phyloP scores from a whole-genome alignment of 768 basidiomycete species.

The Boletus huronensis region DNA sequence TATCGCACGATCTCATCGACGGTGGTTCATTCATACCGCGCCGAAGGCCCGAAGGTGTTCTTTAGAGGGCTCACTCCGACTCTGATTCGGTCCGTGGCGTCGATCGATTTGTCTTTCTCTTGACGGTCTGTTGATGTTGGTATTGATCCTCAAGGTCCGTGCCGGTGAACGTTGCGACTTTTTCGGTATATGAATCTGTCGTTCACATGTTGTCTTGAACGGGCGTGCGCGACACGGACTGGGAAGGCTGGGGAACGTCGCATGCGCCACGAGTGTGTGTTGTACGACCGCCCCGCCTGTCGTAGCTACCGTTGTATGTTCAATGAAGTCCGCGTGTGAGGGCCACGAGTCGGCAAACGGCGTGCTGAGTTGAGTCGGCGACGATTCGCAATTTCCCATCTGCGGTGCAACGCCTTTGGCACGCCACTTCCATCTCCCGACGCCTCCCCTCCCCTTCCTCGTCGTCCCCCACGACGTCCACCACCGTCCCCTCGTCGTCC shows the following conservation, averaged over 20 bases:
- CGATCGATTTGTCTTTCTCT: neutral
- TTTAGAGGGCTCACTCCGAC: slow-evolving; percentile 78
- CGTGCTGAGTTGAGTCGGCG: slow-evolving; percentile 32
- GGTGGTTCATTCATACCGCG: slow-evolving; percentile 53
- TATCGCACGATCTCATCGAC: slow-evolving; percentile 60
- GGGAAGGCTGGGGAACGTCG: neutral
- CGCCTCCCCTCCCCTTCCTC: neutral
- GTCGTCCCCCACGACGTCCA: neutral
- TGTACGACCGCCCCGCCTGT: no score
- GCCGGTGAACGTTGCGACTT: slow-evolving; percentile 84
- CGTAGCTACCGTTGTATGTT: no score
- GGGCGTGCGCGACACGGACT: neutral
- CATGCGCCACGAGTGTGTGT: neutral
- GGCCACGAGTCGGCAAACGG: no score
- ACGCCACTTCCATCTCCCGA: slow-evolving; percentile 21
- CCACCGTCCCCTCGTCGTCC: neutral
- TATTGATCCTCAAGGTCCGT: slow-evolving; percentile 50
- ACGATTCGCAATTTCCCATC: slow-evolving; percentile 34
- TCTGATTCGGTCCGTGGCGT: slow-evolving; percentile 55
- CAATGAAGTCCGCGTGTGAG: no score
- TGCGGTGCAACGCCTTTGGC: slow-evolving; percentile 31
- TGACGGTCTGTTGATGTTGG: slow-evolving; percentile 3
- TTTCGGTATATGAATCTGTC: slow-evolving; percentile 66
- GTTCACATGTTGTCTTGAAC: slow-evolving; percentile 36
- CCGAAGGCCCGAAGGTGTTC: slow-evolving; percentile 68